Evolutionary conservation across 495 filamentous ascomycete species (phyloP), one percentile per base, ranked within the genome.

Genomic region (Xylaria bambusicola): DNA sequence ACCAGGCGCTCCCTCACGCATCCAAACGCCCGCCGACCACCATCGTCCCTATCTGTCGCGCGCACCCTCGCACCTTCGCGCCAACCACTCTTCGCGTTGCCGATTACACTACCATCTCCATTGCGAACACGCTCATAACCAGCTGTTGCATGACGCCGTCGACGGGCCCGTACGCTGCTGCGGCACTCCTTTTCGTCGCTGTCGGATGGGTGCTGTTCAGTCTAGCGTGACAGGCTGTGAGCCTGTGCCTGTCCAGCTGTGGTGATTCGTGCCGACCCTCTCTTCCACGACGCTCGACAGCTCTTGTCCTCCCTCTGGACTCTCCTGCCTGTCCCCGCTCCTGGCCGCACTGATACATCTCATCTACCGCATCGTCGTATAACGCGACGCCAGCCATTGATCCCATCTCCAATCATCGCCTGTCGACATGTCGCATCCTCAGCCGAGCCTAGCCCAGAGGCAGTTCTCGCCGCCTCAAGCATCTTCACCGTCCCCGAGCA

Each of bases 381-480:
- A 33, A 44, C 52, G 38, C 52, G 24, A 44, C 52, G 13, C 36
- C 36, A 18, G 1, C 21, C 33, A 24, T 35, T 33, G 49, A 29
- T 50, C 8, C 35, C 17, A 29, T 21, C 36, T 20, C 21, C 15
- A 29, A 3, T 33, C 42, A 15, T 55, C 20, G 33, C 23, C 45
- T 3, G 42, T 41, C 61, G 52, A 47, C 45, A 67, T 67, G 64
- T 71, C 66, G 41, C 68, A 71, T 53, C 58, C 66, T 33, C 67
- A 70, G 55, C 54, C 59, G 3, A 55, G 58, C 35, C 62, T 64
- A 13, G 62, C 58, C 18, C 66, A 41, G 46, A 63, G 62, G 60
- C 69, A 70, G 53, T 77, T 72, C 52, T 72, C 73, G 45, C 68
- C 68, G 46, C 65, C 75, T 2, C 74, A 76, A 17, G 69, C 49